Percentiles rank a stretch among this genome's conserved stretches.
Conservation (phyloP, 164 flowering plant genomes). For the Amborella trichopoda region DNA sequence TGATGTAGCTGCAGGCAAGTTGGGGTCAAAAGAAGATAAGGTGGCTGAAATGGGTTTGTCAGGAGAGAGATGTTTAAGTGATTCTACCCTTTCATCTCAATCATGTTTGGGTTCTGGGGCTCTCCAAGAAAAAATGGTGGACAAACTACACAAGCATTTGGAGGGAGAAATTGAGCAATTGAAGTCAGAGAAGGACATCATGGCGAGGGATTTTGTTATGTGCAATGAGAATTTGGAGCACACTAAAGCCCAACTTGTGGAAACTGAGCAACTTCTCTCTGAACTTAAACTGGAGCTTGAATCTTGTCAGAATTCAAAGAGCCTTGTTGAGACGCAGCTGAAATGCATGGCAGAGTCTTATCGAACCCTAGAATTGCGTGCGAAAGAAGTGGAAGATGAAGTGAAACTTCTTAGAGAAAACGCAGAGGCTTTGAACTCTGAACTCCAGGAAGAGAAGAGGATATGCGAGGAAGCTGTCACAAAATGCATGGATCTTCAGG, state of each 20-base stretch:
- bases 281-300: slow-evolving; percentile 67
- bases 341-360: slow-evolving; percentile 98
- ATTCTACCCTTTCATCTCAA: slow-evolving; percentile 37
- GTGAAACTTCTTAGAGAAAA: slow-evolving; percentile 37
- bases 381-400: slow-evolving; percentile 56
- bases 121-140: slow-evolving; percentile 27
- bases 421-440: slow-evolving; percentile 43
- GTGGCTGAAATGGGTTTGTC: slow-evolving; percentile 24
- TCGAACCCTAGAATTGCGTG: slow-evolving; percentile 68
- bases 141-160: neutral
- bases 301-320: slow-evolving; percentile 60
- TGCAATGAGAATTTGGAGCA: slow-evolving; percentile 46
- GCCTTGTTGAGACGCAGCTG: slow-evolving; percentile 93
- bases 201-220: slow-evolving; percentile 38
- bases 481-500: slow-evolving; percentile 60
- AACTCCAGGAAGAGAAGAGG: slow-evolving; percentile 63
- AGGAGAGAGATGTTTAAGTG: slow-evolving; percentile 42
- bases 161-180: slow-evolving; percentile 52
- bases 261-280: slow-evolving; percentile 51
- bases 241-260: slow-evolving; percentile 46
- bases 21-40: slow-evolving; percentile 68
- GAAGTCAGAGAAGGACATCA: slow-evolving; percentile 52
- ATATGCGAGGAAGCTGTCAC: slow-evolving; percentile 41
- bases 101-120: slow-evolving; percentile 48
- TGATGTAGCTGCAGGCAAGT: slow-evolving; percentile 68